Percentiles rank a stretch among this genome's conserved stretches.
Evolutionary conservation across 805 yeast genomes (phyloP).

Genomic region (Zygosaccharomyces siamensis): DNA sequence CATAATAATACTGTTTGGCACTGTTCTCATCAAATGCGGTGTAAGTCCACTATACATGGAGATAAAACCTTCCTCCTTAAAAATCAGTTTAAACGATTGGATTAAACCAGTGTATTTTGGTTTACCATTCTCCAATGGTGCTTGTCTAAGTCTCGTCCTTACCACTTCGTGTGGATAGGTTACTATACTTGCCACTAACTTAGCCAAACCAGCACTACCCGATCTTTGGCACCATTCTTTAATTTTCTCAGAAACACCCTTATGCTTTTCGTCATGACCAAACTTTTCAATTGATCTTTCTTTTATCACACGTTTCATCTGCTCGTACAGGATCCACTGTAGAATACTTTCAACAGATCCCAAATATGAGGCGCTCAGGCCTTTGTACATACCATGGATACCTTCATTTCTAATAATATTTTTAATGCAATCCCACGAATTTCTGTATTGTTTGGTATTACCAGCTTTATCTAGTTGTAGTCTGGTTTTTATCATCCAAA

Average conservation of each 20-base stretch:
- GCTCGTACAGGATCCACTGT: slow-evolving; percentile 96
- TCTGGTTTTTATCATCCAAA: slow-evolving; percentile 94
- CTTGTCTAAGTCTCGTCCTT: slow-evolving; percentile 91
- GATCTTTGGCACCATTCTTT: slow-evolving; percentile 93
- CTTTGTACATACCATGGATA: slow-evolving; percentile 71
- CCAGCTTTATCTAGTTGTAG: slow-evolving; percentile 79
- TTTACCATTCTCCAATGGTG: slow-evolving; percentile 74
- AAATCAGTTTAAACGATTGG: slow-evolving; percentile 79
- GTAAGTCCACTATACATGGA: slow-evolving; percentile 97
- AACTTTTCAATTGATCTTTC: slow-evolving; percentile 42
- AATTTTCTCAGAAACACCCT: slow-evolving; percentile 53
- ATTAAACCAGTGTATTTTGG: slow-evolving; percentile 86
- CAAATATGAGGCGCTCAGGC: slow-evolving; percentile 89
- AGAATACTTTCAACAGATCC: slow-evolving; percentile 91
- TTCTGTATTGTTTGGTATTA: slow-evolving; percentile 59
- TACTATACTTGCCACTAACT: slow-evolving; percentile 82
- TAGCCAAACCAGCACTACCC: slow-evolving; percentile 97
- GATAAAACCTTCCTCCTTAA: slow-evolving; percentile 86
- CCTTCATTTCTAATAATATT: slow-evolving; percentile 77
- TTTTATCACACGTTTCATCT: slow-evolving; percentile 72
- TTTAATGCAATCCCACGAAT: slow-evolving; percentile 77
- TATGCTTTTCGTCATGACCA: slow-evolving; percentile 34
- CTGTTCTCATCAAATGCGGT: slow-evolving; percentile 93
- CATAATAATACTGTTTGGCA: slow-evolving; percentile 97
- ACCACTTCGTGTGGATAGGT: slow-evolving; percentile 98